These are phyloP conservation scores for Excoecaria agallocha DNA, from an alignment of 345 rosid genomes.

Conservation along the genomic window DNA sequence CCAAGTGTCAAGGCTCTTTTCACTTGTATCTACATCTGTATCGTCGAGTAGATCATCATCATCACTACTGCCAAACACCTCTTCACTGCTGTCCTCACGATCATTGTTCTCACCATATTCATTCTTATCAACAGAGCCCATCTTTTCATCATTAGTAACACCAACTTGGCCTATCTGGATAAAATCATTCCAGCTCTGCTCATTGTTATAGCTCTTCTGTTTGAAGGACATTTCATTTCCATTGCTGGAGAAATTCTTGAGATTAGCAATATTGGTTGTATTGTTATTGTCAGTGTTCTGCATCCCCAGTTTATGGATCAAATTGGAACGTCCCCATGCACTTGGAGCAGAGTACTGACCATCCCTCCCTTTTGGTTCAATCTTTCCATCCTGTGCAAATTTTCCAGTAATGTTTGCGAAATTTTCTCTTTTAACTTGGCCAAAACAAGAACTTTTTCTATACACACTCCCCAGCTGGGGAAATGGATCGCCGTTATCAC, in stretches of 20 bases:
- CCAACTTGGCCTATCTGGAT: too few relatives aligned
- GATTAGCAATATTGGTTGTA: background rate
- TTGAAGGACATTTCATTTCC: background rate
- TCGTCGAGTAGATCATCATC: slow-evolving; percentile 13
- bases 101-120: background rate
- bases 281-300: background rate
- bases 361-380: too few relatives aligned
- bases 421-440: background rate
- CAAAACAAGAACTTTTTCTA: background rate
- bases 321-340: slow-evolving; percentile 9
- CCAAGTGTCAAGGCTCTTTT: background rate
- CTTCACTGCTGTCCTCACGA: background rate
- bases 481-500: slow-evolving; percentile 12
- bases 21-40: slow-evolving; percentile 6
- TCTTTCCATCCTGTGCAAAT: background rate
- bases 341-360: background rate
- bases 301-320: slow-evolving; percentile 10
- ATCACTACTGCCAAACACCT: slow-evolving; percentile 5
- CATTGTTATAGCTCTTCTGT: too few relatives aligned
- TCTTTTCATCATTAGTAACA: too few relatives aligned
- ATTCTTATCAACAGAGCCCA: background rate
- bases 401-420: background rate
- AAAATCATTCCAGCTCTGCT: too few relatives aligned
- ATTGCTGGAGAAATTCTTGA: background rate
- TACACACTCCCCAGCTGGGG: slow-evolving; percentile 20